phyloP scores from a whole-genome alignment of 441 rosid genomes.

The Aquilaria agallochum region DNA sequence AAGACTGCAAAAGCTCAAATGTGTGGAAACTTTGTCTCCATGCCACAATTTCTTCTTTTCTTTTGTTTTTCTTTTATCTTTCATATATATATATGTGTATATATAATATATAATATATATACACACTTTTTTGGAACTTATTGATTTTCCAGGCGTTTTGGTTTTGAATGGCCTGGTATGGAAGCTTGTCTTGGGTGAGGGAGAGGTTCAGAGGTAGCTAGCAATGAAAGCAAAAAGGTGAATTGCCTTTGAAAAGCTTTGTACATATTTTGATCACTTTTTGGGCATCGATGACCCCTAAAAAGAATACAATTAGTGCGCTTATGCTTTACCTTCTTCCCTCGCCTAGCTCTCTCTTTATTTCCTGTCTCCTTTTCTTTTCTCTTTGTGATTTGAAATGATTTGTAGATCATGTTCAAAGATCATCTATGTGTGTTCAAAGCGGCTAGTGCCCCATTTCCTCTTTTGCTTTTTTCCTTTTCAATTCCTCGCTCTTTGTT shows the following conservation, averaged over 20 bases:
- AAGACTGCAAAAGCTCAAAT: slow-evolving; percentile 44
- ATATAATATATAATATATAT: background rate
- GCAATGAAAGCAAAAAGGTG: slow-evolving; percentile 25
- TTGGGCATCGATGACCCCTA: slow-evolving; percentile 37
- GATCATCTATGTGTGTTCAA: slow-evolving; percentile 9
- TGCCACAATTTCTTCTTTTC: slow-evolving; percentile 22
- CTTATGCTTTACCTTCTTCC: slow-evolving; percentile 21
- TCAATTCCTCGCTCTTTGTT: background rate
- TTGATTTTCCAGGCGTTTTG: too few relatives aligned
- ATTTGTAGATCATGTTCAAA: slow-evolving; percentile 26
- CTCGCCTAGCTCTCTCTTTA: slow-evolving; percentile 1
- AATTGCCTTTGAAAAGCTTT: slow-evolving; percentile 34
- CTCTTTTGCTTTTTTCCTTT: background rate
- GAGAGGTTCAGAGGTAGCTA: background rate
- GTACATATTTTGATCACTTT: slow-evolving; percentile 42
- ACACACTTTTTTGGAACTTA: too few relatives aligned
- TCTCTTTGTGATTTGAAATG: slow-evolving; percentile 20
- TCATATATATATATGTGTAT: background rate
- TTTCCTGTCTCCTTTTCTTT: slow-evolving; percentile 17
- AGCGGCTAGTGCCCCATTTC: slow-evolving; percentile 11
- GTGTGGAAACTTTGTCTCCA: slow-evolving; percentile 52
- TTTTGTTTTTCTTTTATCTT: background rate
- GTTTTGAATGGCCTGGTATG: slow-evolving; percentile 10
- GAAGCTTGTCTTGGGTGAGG: slow-evolving; percentile 25
- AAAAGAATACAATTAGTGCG: slow-evolving; percentile 51